Conservation (phyloP, 208 protist genomes). For the Porcisia deanei region DNA sequence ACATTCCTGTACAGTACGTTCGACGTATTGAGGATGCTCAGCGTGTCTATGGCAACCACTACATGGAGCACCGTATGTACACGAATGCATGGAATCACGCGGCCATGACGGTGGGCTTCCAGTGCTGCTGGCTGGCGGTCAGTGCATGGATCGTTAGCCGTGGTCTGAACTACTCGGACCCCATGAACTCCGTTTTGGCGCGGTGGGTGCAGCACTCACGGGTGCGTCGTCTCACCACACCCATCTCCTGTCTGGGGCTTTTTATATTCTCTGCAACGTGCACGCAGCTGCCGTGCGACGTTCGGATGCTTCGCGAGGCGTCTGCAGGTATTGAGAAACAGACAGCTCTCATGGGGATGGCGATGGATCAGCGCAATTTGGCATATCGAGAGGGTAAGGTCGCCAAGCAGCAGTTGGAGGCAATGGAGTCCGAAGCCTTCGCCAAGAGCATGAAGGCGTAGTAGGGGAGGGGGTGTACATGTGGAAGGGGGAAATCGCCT, state of each 20-base stretch:
- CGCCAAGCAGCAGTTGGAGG: conserved; percentile 29
- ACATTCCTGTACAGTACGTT: conserved; percentile 59
- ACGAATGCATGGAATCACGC: conserved; percentile 35
- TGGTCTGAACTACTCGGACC: conserved; percentile 66
- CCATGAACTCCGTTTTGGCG: conserved; percentile 63
- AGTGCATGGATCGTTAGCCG: conserved; percentile 64
- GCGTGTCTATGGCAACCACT: conserved; percentile 53
- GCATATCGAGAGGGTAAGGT: conserved; percentile 47
- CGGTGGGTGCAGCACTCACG: conserved; percentile 43
- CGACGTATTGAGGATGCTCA: conserved; percentile 74
- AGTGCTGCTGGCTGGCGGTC: conserved; percentile 67
- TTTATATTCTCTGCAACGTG: conserved; percentile 45
- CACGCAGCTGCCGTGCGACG: conserved; percentile 57
- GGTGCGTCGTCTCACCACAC: conserved; percentile 58
- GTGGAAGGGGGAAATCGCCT: background rate
- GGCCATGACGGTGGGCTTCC: conserved; percentile 51
- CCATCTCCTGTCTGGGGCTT: conserved; percentile 61
- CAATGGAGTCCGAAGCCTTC: conserved; percentile 24
- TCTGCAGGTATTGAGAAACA: conserved; percentile 25
- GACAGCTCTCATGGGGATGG: conserved; percentile 39
- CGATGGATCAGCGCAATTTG: conserved; percentile 30
- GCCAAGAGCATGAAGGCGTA: conserved; percentile 3
- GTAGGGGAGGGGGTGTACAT: background rate
- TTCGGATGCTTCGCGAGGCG: conserved; percentile 37
- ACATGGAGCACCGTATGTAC: conserved; percentile 44